A percentile compares a stretch with the other conserved stretches of the same genome.
Conservation (phyloP, 2,329 filamentous ascomycete genomes). For the Neonectria hederae region DNA sequence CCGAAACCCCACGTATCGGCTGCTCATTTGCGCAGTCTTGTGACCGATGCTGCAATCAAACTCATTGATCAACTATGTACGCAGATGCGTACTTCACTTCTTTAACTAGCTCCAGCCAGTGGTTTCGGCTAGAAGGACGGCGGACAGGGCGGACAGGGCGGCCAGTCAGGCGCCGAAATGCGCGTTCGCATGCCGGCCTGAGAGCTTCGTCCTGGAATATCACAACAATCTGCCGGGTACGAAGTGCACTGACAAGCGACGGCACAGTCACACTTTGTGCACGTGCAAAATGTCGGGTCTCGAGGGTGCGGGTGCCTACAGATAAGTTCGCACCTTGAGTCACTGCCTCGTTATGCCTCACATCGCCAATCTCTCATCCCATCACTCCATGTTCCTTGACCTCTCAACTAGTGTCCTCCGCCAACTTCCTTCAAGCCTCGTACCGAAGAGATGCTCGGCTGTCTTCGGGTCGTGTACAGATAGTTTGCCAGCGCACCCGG, state of each 20-base stretch:
- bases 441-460: conserved; percentile 3
- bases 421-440: background rate
- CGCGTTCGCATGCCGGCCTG: conserved; percentile 3
- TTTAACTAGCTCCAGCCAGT: background rate
- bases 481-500: conserved; percentile 4
- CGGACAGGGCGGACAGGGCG: background rate
- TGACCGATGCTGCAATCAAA: conserved; percentile 9
- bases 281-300: conserved; percentile 8
- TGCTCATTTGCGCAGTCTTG: conserved; percentile 18
- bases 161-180: background rate
- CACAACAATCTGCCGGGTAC: background rate
- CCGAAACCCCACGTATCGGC: conserved; percentile 25
- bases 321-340: background rate
- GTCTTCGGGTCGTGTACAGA: conserved; percentile 1
- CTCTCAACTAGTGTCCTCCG: background rate
- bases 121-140: background rate
- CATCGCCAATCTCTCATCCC: conserved; percentile 12
- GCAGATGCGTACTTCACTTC: background rate
- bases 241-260: background rate
- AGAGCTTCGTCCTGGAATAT: background rate
- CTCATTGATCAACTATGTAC: background rate
- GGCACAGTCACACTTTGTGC: conserved; percentile 11
- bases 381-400: background rate
- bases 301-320: background rate
- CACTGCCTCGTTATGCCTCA: conserved; percentile 5